Percentiles rank a stretch among this genome's conserved stretches.
phyloP scores from a whole-genome alignment of 1,284 basidiomycete species.

The Schizopora paradoxa region DNA sequence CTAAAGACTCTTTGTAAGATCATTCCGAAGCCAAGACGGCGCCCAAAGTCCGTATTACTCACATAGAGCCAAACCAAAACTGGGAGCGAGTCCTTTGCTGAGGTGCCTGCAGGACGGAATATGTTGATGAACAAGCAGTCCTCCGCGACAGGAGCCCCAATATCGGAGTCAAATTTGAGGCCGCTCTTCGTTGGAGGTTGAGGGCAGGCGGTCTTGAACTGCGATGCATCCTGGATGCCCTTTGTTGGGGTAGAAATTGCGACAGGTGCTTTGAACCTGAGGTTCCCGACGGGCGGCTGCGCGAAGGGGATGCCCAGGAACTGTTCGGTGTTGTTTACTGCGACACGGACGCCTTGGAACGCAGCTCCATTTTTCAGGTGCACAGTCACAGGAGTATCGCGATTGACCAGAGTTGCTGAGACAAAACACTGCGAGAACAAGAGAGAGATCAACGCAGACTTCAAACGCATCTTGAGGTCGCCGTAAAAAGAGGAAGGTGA shows the following conservation, averaged over 20 bases:
- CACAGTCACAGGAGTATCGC: no score
- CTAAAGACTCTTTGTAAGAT: no score
- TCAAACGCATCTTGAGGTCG: no score
- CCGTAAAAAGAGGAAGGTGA: no score
- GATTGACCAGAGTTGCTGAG: no score
- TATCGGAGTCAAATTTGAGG: constrained; percentile 17
- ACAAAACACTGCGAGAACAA: no score
- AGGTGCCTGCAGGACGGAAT: constrained; percentile 34
- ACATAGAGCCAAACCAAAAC: constrained; percentile 50
- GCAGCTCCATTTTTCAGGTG: no score
- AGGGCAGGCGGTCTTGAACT: constrained; percentile 52
- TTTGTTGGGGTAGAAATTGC: constrained; percentile 33
- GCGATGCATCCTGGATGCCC: constrained; percentile 37
- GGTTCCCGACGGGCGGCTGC: constrained; percentile 45
- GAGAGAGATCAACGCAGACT: no score
- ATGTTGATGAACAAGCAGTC: constrained; percentile 35
- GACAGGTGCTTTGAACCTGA: constrained; percentile 43
- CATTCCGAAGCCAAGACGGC: no score
- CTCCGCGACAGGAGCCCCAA: constrained; percentile 40
- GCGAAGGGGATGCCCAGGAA: constrained; percentile 43
- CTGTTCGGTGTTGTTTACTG: no score
- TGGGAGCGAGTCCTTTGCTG: constrained; percentile 33
- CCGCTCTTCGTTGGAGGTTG: constrained; percentile 36
- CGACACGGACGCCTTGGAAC: no score
- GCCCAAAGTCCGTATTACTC: no score